Conservation (phyloP, 2,329 filamentous ascomycete species). For the Penicillium sp. region DNA sequence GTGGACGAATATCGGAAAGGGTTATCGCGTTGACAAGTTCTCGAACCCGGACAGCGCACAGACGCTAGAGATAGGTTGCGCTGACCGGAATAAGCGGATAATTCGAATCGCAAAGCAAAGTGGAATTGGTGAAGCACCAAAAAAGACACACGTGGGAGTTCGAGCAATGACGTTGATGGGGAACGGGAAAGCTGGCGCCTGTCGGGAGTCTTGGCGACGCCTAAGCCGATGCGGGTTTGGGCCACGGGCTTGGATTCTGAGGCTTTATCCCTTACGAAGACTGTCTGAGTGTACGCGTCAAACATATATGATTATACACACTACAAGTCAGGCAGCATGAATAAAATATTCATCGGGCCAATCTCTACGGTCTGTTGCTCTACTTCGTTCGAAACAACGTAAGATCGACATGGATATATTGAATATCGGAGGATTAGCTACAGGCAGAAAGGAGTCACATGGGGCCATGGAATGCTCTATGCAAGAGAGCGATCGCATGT, state of each 20-base stretch:
- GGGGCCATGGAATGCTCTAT: not conserved
- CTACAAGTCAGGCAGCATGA: not conserved
- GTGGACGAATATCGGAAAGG: conserved; percentile 9
- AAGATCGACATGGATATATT: not conserved
- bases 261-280: not conserved
- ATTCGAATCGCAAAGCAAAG: not conserved
- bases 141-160: conserved; percentile 17
- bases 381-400: not conserved
- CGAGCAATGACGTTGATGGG: conserved; percentile 36
- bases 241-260: not conserved
- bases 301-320: not conserved
- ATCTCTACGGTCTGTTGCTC: not conserved
- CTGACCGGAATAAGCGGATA: conserved; percentile 8
- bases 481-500: not conserved
- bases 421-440: not conserved
- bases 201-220: conserved; percentile 32
- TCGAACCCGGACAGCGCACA: conserved; percentile 24
- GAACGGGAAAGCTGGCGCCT: conserved; percentile 37
- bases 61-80: conserved; percentile 11
- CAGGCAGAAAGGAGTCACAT: not conserved
- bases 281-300: not conserved
- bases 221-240: conserved; percentile 21
- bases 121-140: conserved; percentile 4
- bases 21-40: conserved; percentile 16
- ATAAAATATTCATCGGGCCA: not conserved